These are phyloP conservation scores for Brachypodium distachyon DNA, from an alignment of 202 grass and related monocot species.

Conservation along the genomic window DNA sequence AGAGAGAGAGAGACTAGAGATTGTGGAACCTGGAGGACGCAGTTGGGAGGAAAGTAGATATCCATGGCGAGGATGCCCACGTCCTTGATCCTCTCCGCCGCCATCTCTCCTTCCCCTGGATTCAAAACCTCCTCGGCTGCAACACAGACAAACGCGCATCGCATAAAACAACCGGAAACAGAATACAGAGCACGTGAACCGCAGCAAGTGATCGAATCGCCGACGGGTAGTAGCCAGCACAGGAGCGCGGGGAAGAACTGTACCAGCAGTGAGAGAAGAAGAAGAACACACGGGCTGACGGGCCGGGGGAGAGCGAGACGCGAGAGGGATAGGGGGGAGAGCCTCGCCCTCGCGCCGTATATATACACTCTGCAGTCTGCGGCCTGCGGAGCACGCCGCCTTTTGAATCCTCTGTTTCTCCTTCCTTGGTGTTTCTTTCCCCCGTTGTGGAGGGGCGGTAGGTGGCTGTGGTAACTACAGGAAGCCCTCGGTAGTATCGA, in stretches of 20 bases:
- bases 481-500: neutral
- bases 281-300: too few relatives aligned
- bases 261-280: neutral
- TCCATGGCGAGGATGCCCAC: conserved; percentile 81
- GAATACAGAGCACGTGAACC: neutral
- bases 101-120: neutral
- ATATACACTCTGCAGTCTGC: too few relatives aligned
- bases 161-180: neutral
- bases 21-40: conserved; percentile 42
- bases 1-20: neutral
- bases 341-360: neutral
- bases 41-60: conserved; percentile 70
- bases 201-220: neutral
- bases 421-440: neutral
- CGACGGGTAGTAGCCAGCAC: too few relatives aligned
- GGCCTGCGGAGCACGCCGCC: neutral
- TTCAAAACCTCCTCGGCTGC: neutral
- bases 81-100: conserved; percentile 37
- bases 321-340: neutral
- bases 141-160: neutral
- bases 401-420: neutral
- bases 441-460: neutral
- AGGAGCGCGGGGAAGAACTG: neutral
- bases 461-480: neutral
- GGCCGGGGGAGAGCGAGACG: too few relatives aligned